Conservation (phyloP, 805 yeast species). For the Candida verbasci region DNA sequence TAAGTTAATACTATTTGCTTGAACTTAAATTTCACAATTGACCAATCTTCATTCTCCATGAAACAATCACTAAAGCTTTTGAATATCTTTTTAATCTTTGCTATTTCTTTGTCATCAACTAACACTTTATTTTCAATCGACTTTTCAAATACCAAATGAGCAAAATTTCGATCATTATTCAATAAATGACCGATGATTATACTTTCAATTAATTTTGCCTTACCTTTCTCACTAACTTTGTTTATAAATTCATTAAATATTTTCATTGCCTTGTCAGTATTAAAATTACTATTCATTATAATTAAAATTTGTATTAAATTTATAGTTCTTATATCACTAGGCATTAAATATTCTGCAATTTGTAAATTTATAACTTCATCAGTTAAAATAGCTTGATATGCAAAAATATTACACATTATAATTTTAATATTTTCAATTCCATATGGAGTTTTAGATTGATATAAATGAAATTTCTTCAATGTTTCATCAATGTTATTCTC, state of each 20-base stretch:
- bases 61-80: slow-evolving; percentile 50
- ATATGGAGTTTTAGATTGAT: slow-evolving; percentile 32
- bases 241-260: slow-evolving; percentile 45
- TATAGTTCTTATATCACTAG: slow-evolving; percentile 21
- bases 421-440: slow-evolving; percentile 40
- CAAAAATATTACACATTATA: slow-evolving; percentile 35
- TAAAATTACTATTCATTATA: slow-evolving; percentile 36
- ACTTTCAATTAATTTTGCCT: slow-evolving; percentile 45
- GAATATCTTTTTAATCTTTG: slow-evolving; percentile 38
- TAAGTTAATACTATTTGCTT: slow-evolving; percentile 17
- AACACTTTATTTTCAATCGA: slow-evolving; percentile 27
- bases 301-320: slow-evolving; percentile 38
- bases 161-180: slow-evolving; percentile 50
- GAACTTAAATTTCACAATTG: slow-evolving; percentile 26
- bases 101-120: slow-evolving; percentile 38
- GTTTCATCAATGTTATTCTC: slow-evolving; percentile 24
- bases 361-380: slow-evolving; percentile 23
- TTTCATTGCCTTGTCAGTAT: slow-evolving; percentile 35
- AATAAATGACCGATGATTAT: slow-evolving; percentile 40
- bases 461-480: slow-evolving; percentile 35
- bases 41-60: slow-evolving; percentile 37
- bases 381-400: slow-evolving; percentile 35
- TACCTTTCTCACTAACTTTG: slow-evolving; percentile 24
- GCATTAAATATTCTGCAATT: slow-evolving; percentile 37
- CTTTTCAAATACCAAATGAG: slow-evolving; percentile 46